These are phyloP conservation scores for Nakazawaea holstii DNA, from an alignment of 805 yeast genomes.

Conservation along the genomic window DNA sequence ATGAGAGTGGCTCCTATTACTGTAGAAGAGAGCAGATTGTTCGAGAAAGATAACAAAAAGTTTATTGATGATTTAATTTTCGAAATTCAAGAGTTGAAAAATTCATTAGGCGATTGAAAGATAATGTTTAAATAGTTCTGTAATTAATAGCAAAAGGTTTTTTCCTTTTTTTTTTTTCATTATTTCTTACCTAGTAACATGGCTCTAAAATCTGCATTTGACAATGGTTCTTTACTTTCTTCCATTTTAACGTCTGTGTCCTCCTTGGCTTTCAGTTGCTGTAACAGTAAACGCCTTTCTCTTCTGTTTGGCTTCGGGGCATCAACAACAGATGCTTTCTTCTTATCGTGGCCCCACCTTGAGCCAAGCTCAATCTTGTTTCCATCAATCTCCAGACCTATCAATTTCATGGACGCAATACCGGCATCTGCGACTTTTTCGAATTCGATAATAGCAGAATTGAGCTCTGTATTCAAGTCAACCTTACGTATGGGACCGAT, in stretches of 20 bases:
- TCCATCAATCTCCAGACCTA: slow-evolving; percentile 33
- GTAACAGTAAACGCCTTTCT: slow-evolving; percentile 7
- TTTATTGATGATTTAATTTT: slow-evolving; percentile 42
- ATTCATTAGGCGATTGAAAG: slow-evolving; percentile 26
- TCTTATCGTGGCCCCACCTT: slow-evolving; percentile 18
- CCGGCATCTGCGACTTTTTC: slow-evolving; percentile 42
- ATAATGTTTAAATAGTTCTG: no score
- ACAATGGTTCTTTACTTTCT: not conserved
- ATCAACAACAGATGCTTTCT: not conserved
- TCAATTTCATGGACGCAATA: slow-evolving; percentile 36
- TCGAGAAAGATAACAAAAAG: slow-evolving; percentile 41
- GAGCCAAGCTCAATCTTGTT: slow-evolving; percentile 24
- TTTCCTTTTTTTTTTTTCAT: not conserved
- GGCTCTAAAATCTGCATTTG: slow-evolving; percentile 33
- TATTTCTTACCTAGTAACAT: slow-evolving; percentile 21
- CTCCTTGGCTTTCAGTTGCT: not conserved
- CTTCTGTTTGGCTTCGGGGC: slow-evolving; percentile 12
- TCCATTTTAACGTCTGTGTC: not conserved
- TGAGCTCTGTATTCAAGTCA: slow-evolving; percentile 37
- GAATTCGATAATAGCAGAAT: slow-evolving; percentile 48
- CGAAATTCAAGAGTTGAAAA: slow-evolving; percentile 50
- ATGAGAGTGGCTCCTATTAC: slow-evolving; percentile 62
- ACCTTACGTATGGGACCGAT: slow-evolving; percentile 36
- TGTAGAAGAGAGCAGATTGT: slow-evolving; percentile 54
- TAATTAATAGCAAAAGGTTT: no score